Evolutionary conservation across 331 rosid species (phyloP).

Genomic region (Saraca asoca): DNA sequence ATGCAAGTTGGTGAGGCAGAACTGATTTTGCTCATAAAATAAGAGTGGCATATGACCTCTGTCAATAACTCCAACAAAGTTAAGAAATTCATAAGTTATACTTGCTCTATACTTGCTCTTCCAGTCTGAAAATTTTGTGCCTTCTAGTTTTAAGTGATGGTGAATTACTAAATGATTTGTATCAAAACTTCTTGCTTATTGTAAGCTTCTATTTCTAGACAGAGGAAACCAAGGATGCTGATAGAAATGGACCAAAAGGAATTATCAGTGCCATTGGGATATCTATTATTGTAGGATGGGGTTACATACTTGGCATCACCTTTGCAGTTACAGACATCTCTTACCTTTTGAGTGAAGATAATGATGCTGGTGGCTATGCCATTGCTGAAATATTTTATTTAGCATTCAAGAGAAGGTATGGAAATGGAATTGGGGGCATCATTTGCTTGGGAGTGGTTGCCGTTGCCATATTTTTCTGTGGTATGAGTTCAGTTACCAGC

Average conservation of each 20-base stretch:
- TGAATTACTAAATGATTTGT: slow-evolving; percentile 32
- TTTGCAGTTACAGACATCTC: slow-evolving; percentile 76
- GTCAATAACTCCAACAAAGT: neutral
- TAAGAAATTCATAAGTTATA: slow-evolving; percentile 6
- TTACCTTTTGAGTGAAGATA: slow-evolving; percentile 67
- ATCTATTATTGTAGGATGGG: slow-evolving; percentile 87
- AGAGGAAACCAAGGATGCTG: slow-evolving; percentile 93
- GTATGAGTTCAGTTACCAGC: slow-evolving; percentile 95
- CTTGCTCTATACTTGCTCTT: slow-evolving; percentile 7
- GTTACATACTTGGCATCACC: slow-evolving; percentile 85
- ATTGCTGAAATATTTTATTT: slow-evolving; percentile 87
- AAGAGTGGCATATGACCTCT: neutral
- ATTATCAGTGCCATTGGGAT: slow-evolving; percentile 90
- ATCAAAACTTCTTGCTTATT: slow-evolving; percentile 24
- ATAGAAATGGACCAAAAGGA: slow-evolving; percentile 91
- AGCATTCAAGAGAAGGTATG: slow-evolving; percentile 86
- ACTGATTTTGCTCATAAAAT: neutral
- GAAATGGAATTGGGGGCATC: slow-evolving; percentile 87
- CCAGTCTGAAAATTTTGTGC: slow-evolving; percentile 10
- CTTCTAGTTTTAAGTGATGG: slow-evolving; percentile 16
- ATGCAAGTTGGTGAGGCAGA: neutral
- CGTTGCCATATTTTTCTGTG: slow-evolving; percentile 90
- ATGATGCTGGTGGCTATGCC: slow-evolving; percentile 94
- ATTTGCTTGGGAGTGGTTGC: slow-evolving; percentile 83
- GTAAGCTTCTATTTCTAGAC: slow-evolving; percentile 55